Conservation (phyloP, 306 rosid species). For the Psophocarpus tetragonolobus region DNA sequence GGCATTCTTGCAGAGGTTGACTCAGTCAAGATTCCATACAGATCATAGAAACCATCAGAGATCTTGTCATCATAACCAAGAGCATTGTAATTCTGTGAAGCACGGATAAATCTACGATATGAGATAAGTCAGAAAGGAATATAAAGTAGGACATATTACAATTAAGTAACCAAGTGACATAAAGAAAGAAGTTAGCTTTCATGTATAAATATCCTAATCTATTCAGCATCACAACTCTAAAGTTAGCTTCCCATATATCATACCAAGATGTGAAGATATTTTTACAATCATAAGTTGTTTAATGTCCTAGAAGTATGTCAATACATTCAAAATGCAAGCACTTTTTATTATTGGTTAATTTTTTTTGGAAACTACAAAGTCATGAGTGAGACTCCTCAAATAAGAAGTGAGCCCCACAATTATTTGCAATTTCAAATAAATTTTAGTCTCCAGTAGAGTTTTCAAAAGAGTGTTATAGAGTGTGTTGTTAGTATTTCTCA, state of each 20-base stretch:
- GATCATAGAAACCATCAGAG: constrained; percentile 95
- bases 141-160: constrained; percentile 47
- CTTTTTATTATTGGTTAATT: background rate
- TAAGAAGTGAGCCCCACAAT: too few relatives aligned
- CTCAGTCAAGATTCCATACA: constrained; percentile 72
- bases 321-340: constrained; percentile 11
- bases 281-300: background rate
- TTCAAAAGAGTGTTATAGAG: too few relatives aligned
- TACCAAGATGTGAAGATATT: background rate
- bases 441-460: too few relatives aligned
- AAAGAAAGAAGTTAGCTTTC: constrained; percentile 8
- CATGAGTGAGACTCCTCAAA: too few relatives aligned
- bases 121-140: constrained; percentile 81
- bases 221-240: background rate
- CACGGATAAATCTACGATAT: constrained; percentile 94
- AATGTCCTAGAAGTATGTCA: background rate
- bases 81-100: constrained; percentile 99
- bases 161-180: constrained; percentile 31
- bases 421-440: too few relatives aligned
- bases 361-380: too few relatives aligned
- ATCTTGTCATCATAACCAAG: constrained; percentile 98
- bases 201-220: background rate
- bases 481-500: too few relatives aligned
- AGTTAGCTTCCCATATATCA: constrained; percentile 21
- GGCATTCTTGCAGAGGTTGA: constrained; percentile 88